Percentiles rank a stretch among this genome's conserved stretches.
Evolutionary conservation across 2,329 filamentous ascomycete species (phyloP).

Genomic region (Rutstroemia sp.): DNA sequence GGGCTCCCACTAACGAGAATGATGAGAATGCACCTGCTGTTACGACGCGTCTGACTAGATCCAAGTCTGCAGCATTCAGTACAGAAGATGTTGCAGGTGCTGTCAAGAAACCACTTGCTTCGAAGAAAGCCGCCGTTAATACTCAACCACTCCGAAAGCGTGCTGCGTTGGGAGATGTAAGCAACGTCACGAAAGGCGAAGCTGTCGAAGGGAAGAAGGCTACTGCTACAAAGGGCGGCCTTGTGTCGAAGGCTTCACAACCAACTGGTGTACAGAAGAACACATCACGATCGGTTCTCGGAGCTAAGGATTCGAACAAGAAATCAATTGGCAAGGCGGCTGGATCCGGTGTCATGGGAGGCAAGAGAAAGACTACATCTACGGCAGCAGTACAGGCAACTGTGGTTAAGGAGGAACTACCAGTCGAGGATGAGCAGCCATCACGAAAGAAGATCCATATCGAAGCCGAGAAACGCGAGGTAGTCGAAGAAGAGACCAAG

Average conservation of each 20-base stretch:
- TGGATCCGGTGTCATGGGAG: slow-evolving; percentile 60
- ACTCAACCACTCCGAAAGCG: slow-evolving; percentile 60
- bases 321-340: slow-evolving; percentile 67
- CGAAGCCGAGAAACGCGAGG: slow-evolving; percentile 43
- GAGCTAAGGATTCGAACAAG: slow-evolving; percentile 57
- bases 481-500: slow-evolving; percentile 32
- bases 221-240: slow-evolving; percentile 55
- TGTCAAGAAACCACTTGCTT: slow-evolving; percentile 56
- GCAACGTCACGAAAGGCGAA: slow-evolving; percentile 83
- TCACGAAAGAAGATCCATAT: slow-evolving; percentile 57
- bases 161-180: slow-evolving; percentile 84
- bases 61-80: slow-evolving; percentile 71
- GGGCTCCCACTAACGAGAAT: slow-evolving; percentile 82
- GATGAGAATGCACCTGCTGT: slow-evolving; percentile 69
- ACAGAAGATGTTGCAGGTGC: slow-evolving; percentile 49
- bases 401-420: slow-evolving; percentile 52
- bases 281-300: slow-evolving; percentile 51
- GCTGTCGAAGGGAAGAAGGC: slow-evolving; percentile 66
- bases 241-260: slow-evolving; percentile 74
- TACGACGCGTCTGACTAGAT: slow-evolving; percentile 81
- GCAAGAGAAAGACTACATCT: slow-evolving; percentile 62
- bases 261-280: slow-evolving; percentile 76
- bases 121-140: slow-evolving; percentile 56
- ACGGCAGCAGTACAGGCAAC: slow-evolving; percentile 38
- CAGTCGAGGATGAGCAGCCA: slow-evolving; percentile 60